phyloP scores from a whole-genome alignment of 371 early-diverging fungal genomes.

The Amoeboaphelidium protococcarum region DNA sequence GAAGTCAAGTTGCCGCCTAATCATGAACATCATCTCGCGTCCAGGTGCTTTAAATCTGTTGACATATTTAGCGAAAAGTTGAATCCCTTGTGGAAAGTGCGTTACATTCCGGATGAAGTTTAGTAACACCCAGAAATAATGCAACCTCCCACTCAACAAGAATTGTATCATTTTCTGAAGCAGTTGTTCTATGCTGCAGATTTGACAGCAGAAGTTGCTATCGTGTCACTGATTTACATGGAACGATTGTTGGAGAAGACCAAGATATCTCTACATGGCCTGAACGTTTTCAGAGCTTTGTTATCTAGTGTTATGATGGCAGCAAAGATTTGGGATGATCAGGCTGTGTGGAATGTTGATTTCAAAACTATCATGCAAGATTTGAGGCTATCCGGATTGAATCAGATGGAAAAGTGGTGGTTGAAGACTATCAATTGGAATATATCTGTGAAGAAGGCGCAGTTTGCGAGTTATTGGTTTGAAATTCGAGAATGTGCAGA shows the following conservation, averaged over 20 bases:
- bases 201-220: neutral
- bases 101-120: neutral
- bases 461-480: slow-evolving; percentile 29
- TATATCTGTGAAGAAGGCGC: slow-evolving; percentile 24
- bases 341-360: slow-evolving; percentile 58
- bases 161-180: neutral
- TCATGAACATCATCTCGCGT: too few species aligned
- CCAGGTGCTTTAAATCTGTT: neutral
- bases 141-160: neutral
- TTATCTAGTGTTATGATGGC: slow-evolving; percentile 37
- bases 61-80: neutral
- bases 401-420: slow-evolving; percentile 28
- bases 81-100: neutral
- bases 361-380: slow-evolving; percentile 12
- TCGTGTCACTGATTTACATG: neutral
- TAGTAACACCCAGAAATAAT: neutral
- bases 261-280: neutral
- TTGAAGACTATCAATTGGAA: slow-evolving; percentile 26
- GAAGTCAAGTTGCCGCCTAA: too few species aligned
- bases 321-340: slow-evolving; percentile 65
- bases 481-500: slow-evolving; percentile 16
- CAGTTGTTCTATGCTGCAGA: neutral
- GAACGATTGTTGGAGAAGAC: neutral
- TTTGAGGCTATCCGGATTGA: slow-evolving; percentile 4
- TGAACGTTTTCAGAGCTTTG: slow-evolving; percentile 4